Evolutionary conservation across 1,284 basidiomycete species (phyloP), one percentile per base, ranked within the genome.

Genomic region (Somion occarium): DNA sequence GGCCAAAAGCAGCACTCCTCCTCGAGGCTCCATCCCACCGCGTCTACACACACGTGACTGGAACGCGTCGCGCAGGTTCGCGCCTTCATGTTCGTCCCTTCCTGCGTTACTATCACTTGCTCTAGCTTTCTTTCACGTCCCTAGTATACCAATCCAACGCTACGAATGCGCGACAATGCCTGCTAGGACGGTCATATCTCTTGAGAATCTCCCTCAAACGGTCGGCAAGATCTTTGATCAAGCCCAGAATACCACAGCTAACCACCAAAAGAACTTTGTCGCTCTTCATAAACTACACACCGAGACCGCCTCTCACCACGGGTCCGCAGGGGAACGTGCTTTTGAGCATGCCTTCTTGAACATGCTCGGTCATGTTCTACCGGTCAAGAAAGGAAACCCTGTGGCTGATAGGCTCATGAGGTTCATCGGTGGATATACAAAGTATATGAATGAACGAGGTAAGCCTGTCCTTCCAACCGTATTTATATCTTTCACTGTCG

Each of bases 181-280:
- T 26, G 62, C 65, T 9, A 62, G 64, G 41, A 61, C 59, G 1
- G 49, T 54, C 2, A 56, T 64, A 7, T 52, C 63, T 38, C 62
- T 68, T 18, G 69, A 72, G 20, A 63, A 61, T 11, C 56, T 74
- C 30, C 27, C 61, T 15, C 53, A 64, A 1, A 57, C 61, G 3
- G 59, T 84, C 5, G 75, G 80, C 4, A 79, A 78, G 43, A 82
- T 84, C 48, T 91, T 92, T 53, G 87, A 91, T 51, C 91, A 98
- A 67, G 88, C 83, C 0, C 96, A 98, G 66, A 70, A 73, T 38
- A 86, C 91, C 0, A 68, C 86, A 9, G 91, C 94, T 5, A 94
- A 92, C 65, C 94, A 92, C 67, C 81, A 88, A 56, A 98, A 98
- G 77, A 97, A 98, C 69, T 81, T 86, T 53, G 88, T 94, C 46